phyloP scores from a whole-genome alignment of 352 stramenopile species.

The Globisporangium cederbergense region DNA sequence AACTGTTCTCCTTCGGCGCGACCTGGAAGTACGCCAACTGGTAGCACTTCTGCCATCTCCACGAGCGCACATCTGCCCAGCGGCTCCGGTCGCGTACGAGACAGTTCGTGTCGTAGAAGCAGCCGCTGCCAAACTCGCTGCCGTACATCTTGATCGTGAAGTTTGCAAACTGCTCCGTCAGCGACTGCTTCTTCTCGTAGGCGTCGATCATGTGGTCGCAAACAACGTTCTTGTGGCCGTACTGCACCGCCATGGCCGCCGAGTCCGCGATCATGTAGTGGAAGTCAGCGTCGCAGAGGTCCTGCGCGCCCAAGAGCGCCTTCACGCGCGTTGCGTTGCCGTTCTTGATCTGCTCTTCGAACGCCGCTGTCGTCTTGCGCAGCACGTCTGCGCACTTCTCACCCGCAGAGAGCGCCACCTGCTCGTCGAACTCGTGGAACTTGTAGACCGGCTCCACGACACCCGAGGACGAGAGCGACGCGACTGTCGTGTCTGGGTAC shows the following conservation, averaged over 20 bases:
- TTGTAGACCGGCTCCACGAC: constrained; percentile 80
- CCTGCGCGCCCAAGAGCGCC: constrained; percentile 53
- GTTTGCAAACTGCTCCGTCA: constrained; percentile 68
- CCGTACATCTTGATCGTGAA: constrained; percentile 85
- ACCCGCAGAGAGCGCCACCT: constrained; percentile 58
- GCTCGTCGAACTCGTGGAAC: constrained; percentile 82
- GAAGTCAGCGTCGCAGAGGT: constrained; percentile 70
- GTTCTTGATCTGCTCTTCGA: constrained; percentile 53
- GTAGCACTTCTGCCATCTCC: constrained; percentile 86
- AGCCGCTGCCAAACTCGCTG: constrained; percentile 62
- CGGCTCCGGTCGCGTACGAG: constrained; percentile 39
- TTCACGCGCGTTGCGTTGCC: constrained; percentile 61
- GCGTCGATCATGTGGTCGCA: constrained; percentile 56
- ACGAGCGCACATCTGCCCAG: constrained; percentile 79
- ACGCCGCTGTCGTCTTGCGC: constrained; percentile 54
- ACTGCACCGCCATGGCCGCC: constrained; percentile 87
- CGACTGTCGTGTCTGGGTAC: constrained; percentile 77
- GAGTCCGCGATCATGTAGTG: constrained; percentile 90
- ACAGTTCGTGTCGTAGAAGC: constrained; percentile 85
- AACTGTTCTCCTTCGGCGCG: constrained; percentile 48
- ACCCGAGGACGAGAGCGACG: constrained; percentile 66
- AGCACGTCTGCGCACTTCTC: constrained; percentile 60
- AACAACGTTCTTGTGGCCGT: constrained; percentile 80
- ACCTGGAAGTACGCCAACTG: constrained; percentile 88
- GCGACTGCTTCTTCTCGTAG: constrained; percentile 42